Base-by-base conservation (phyloP, 768 basidiomycete species). In the Cystofilobasidium ferigula region DNA sequence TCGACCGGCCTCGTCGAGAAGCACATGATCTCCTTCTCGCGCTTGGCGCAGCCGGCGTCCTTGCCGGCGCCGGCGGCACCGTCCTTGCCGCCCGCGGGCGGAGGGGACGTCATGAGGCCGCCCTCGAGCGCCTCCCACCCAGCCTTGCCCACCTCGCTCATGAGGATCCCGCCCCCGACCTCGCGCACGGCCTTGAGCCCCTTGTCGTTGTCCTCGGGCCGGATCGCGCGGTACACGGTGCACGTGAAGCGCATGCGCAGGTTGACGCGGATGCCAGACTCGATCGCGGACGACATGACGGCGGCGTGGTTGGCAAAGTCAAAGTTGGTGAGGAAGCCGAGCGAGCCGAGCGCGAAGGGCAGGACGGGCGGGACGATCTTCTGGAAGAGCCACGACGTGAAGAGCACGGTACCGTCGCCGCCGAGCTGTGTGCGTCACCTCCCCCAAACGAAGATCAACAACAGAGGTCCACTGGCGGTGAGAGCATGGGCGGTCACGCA, bases 301-400 rank as follows among this genome's bases (percentile, higher is more conserved):
- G 83, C 75, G 73, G 85, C 81, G 78, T 94, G 84, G 77, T 95
- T 84, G 64, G 84, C 80, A 75, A 97, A 91, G 79, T 98, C 85
- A 73, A 98, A 98, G 74, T 92, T 95, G 48, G 91, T 98, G 62
- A 93, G 86, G 78, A 99, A 99, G 56, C 95, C 94, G 30, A 99
- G 83, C 6, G 94, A 97, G 51, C 95, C 95, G 32, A 99, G 82
- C 1, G 95, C 93, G 75, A 99, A 99, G 0, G 95, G 86, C 18
- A 99, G 85, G 42, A 98, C 91, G 16, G 95, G 95, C n/a, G 95
- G 95, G 20, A 98, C 95, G 72, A 99, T 90, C 61, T 86, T 85
- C 75, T 99, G 95, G 80, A 99, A 99, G 36, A 99, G 80, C 95
- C 95, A 98, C 3, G 95, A 98, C 7, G 95, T 95, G 78, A 97